These are phyloP conservation scores for Colletotrichum ledebouriae DNA, from an alignment of 2,329 filamentous ascomycete genomes.

Conservation along the genomic window DNA sequence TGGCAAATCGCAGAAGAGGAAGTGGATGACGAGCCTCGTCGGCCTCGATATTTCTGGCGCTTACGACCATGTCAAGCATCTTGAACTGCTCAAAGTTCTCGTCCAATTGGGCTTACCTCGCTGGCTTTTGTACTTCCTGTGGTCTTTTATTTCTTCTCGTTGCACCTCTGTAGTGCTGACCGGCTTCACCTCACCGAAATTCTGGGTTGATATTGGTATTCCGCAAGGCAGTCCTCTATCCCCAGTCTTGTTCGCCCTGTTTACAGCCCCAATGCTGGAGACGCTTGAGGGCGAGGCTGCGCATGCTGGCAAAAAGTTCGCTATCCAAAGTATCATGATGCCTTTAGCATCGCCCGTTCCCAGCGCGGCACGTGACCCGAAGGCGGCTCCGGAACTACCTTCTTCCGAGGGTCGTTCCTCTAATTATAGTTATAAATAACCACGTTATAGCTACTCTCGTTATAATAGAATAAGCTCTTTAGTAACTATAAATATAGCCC, in stretches of 20 bases:
- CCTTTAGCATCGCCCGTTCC: too few species aligned
- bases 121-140: neutral
- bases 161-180: neutral
- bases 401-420: too few species aligned
- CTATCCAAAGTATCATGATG: too few species aligned
- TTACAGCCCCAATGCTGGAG: conserved; percentile 18
- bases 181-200: conserved; percentile 8
- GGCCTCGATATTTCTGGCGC: conserved; percentile 17
- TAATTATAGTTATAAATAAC: too few species aligned
- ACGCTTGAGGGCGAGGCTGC: neutral
- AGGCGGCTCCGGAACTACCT: too few species aligned
- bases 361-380: too few species aligned
- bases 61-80: conserved; percentile 15
- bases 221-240: conserved; percentile 27
- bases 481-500: too few species aligned
- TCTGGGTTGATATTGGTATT: conserved; percentile 18
- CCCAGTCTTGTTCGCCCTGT: conserved; percentile 8
- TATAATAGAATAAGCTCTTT: too few species aligned
- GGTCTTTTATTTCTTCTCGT: conserved; percentile 10
- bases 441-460: too few species aligned
- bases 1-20: neutral
- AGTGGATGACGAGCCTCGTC: neutral
- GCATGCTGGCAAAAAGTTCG: neutral
- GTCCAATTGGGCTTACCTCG: neutral
- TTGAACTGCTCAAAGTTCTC: neutral